Conservation (phyloP, 345 rosid genomes). For the Rhodamnia rubescens region DNA sequence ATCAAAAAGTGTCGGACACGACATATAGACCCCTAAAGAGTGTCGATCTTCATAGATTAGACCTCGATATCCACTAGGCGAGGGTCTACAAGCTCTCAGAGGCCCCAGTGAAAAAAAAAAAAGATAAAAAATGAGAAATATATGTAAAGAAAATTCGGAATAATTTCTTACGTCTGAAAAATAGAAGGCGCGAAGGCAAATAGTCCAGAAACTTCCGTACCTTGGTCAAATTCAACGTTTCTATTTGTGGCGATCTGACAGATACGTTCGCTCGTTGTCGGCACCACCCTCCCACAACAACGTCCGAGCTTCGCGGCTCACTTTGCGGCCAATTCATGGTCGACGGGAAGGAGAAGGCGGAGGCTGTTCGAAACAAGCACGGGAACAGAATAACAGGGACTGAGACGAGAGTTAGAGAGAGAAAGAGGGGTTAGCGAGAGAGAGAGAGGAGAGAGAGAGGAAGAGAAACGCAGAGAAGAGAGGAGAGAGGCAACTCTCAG, state of each 20-base stretch:
- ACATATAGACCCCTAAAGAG: no score
- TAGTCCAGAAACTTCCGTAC: background rate
- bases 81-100: no score
- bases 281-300: background rate
- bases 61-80: background rate
- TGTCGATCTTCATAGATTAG: no score
- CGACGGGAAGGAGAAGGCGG: background rate
- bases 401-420: background rate
- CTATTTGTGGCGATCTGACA: background rate
- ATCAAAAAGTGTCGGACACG: no score
- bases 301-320: background rate
- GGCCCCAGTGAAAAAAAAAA: no score
- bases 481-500: background rate
- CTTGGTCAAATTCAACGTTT: background rate
- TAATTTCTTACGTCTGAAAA: background rate
- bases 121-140: no score
- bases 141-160: no score
- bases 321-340: background rate
- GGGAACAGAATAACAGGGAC: background rate
- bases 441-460: background rate
- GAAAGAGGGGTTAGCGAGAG: background rate
- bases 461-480: background rate
- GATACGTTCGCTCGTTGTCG: background rate
- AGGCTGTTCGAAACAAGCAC: background rate
- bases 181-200: background rate